A percentile compares a stretch with the other conserved stretches of the same genome.
These are phyloP conservation scores for Blastomyces emzantsi DNA, from an alignment of 2,329 filamentous ascomycete species.

Conservation along the genomic window DNA sequence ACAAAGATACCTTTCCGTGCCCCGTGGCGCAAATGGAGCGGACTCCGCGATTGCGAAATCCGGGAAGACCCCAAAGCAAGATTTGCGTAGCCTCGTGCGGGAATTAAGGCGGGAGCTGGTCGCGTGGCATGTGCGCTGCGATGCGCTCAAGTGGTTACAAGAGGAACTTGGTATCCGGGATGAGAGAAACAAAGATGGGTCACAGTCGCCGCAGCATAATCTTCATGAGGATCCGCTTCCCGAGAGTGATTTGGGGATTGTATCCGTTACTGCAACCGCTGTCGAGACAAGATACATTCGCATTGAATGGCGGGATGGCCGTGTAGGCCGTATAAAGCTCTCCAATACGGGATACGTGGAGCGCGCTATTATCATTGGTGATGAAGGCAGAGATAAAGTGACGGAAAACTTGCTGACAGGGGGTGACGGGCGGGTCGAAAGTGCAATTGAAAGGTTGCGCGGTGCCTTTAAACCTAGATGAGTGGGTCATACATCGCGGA, in stretches of 20 bases:
- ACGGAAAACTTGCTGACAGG: constrained; percentile 29
- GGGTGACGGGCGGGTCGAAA: constrained; percentile 29
- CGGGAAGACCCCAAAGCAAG: constrained; percentile 25
- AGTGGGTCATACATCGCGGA: neutral
- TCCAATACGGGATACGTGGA: constrained; percentile 34
- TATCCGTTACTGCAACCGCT: constrained; percentile 28
- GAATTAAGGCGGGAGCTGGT: constrained; percentile 35
- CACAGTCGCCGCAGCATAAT: neutral
- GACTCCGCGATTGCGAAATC: constrained; percentile 17
- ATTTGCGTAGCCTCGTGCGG: constrained; percentile 30
- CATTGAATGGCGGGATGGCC: constrained; percentile 37
- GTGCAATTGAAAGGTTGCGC: constrained; percentile 25
- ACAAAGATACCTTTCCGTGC: constrained; percentile 26
- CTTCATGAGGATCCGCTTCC: neutral
- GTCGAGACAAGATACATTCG: constrained; percentile 36
- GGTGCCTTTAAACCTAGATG: constrained; percentile 4
- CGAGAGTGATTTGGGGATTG: constrained; percentile 26
- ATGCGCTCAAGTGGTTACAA: constrained; percentile 29
- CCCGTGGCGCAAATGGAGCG: constrained; percentile 14
- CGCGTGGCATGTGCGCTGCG: constrained; percentile 34
- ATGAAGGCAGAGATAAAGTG: constrained; percentile 30
- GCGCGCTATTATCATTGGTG: constrained; percentile 36
- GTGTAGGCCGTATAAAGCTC: constrained; percentile 37
- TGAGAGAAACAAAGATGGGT: constrained; percentile 10
- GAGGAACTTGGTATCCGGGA: constrained; percentile 25